Base-by-base conservation (phyloP, 306 rosid genomes). In the Mimosa pudica region DNA sequence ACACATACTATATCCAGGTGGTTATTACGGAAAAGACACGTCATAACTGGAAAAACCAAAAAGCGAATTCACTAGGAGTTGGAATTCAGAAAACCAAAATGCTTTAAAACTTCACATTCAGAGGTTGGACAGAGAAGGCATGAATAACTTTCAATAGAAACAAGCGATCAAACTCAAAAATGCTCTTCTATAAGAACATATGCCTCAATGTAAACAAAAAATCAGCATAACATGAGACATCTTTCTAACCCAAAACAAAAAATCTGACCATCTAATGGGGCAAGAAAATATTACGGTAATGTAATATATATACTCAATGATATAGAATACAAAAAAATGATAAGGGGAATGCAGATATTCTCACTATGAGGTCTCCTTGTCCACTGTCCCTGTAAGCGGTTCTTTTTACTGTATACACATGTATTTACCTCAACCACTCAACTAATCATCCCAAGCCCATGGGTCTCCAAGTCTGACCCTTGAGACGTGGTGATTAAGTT, bases 281-380 rank as follows among this genome's bases (percentile, higher is more conserved):
- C 49, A 74, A 32, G 46, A 57, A 72, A 69, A 42, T 75, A 52
- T 62, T 2, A 76, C 48, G 63, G 77, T 74, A 73, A 54, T 5
- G 41, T 61, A 68, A 48, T 33, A 77, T 79, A 76, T 81, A 69
- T 55, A 61, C 57, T 61, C 70, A 74, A 48, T 17, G 18, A 48
- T 46, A 77, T 77, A 61, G 45, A 66, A 66, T 74, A 83, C 87
- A 74, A 80, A 78, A 86, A 86, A 83, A 80, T 77, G 63, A 20
- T 77, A 77, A 62, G 49, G 70, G 63, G 70, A 52, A 64, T 48
- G 65, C 30, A 71, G 73, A 83, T 77, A 72, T 67, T 42, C 80
- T 66, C 70, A 32, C 79, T 18, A 76, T 65, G 46, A 49, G 63
- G 63, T 69, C 63, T 51, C 62, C 69, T 73, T 80, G 69, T 70